Conservation (phyloP, 306 rosid genomes). For the Cucumis sativus region DNA sequence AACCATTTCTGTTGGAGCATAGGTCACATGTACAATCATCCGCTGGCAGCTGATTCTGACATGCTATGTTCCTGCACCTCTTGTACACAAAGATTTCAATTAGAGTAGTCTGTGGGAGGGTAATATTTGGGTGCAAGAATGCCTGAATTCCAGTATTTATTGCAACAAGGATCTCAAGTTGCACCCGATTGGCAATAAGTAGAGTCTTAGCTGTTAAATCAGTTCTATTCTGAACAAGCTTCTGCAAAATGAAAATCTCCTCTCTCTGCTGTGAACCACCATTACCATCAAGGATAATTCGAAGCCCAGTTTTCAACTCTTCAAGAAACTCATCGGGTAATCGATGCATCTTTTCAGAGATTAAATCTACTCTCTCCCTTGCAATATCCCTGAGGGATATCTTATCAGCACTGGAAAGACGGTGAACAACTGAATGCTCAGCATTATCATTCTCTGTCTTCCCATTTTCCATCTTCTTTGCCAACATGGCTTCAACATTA, state of each 20-base stretch:
- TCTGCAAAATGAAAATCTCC: slow-evolving; percentile 76
- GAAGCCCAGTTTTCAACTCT: slow-evolving; percentile 61
- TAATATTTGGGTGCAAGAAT: slow-evolving; percentile 81
- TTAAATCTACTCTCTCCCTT: slow-evolving; percentile 69
- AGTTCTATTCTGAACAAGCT: slow-evolving; percentile 67
- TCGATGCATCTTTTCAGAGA: slow-evolving; percentile 68
- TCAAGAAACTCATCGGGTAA: slow-evolving; percentile 72
- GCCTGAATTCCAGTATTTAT: slow-evolving; percentile 95
- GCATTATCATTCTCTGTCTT: slow-evolving; percentile 57
- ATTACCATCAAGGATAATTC: slow-evolving; percentile 81
- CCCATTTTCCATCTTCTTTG: slow-evolving; percentile 70
- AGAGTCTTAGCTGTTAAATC: slow-evolving; percentile 85
- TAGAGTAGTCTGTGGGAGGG: slow-evolving; percentile 73
- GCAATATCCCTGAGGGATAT: slow-evolving; percentile 77
- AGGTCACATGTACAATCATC: slow-evolving; percentile 90
- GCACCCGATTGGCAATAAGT: slow-evolving; percentile 76
- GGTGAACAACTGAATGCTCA: slow-evolving; percentile 67
- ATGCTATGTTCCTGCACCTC: slow-evolving; percentile 93
- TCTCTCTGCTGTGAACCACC: slow-evolving; percentile 82
- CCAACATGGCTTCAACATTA: slow-evolving; percentile 39
- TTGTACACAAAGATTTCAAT: slow-evolving; percentile 84
- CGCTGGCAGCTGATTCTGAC: slow-evolving; percentile 90
- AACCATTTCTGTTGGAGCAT: slow-evolving; percentile 77
- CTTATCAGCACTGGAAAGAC: slow-evolving; percentile 65
- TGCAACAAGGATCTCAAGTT: slow-evolving; percentile 91